phyloP scores from a whole-genome alignment of 2,329 filamentous ascomycete species.

The Alternaria sp. region DNA sequence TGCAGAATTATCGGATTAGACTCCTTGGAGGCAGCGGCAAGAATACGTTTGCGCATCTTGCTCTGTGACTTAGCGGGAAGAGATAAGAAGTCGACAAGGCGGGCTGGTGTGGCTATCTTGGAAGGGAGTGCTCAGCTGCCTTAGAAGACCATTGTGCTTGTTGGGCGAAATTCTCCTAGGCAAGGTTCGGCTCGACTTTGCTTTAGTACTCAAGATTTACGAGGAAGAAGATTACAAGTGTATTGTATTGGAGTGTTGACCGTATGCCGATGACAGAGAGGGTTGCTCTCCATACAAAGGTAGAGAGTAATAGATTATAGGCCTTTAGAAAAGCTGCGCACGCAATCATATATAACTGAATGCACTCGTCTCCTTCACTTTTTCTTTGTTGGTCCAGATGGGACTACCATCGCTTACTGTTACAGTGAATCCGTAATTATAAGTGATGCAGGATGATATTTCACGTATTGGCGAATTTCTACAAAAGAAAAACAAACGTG shows the following conservation, averaged over 20 bases:
- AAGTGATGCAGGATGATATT: background rate
- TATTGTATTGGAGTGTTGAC: background rate
- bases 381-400: background rate
- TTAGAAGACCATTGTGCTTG: background rate
- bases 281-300: background rate
- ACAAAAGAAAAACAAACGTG: no score
- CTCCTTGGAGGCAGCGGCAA: background rate
- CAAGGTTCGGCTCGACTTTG: background rate
- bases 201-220: background rate
- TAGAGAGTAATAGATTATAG: background rate
- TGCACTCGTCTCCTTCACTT: background rate
- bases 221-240: background rate
- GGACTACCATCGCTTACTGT: background rate
- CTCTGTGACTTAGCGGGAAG: background rate
- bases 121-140: background rate
- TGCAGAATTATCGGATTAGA: background rate
- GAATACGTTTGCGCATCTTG: background rate
- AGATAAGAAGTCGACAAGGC: background rate
- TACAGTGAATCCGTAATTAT: background rate
- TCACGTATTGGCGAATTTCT: background rate
- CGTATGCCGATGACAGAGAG: background rate
- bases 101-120: background rate
- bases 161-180: background rate
- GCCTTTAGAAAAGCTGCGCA: background rate
- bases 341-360: background rate